Evolutionary conservation across 164 flowering plant species (phyloP).

Genomic region (Protea cynaroides): DNA sequence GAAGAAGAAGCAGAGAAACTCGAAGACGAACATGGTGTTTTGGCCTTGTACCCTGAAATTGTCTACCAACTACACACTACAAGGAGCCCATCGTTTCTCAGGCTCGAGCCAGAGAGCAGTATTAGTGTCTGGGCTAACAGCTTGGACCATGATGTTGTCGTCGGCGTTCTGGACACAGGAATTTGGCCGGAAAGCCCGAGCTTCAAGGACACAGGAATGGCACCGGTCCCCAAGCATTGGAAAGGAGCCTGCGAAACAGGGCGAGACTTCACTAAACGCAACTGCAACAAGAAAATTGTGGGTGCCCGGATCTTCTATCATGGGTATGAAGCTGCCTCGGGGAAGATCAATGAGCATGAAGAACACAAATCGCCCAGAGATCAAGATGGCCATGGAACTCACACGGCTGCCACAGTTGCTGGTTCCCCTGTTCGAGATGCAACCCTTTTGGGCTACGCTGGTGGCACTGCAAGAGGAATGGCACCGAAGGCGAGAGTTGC

Average conservation of each 20-base stretch:
- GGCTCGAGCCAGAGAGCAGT: slow-evolving; percentile 41
- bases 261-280: slow-evolving; percentile 27
- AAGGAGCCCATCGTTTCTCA: slow-evolving; percentile 75
- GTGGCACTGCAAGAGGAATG: slow-evolving; percentile 62
- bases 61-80: slow-evolving; percentile 77
- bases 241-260: slow-evolving; percentile 50
- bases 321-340: slow-evolving; percentile 59
- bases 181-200: slow-evolving; percentile 69
- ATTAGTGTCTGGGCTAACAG: slow-evolving; percentile 25
- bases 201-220: slow-evolving; percentile 51
- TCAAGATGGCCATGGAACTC: slow-evolving; percentile 77
- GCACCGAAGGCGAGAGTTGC: slow-evolving; percentile 54
- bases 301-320: slow-evolving; percentile 56
- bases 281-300: slow-evolving; percentile 53
- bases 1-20: slow-evolving; percentile 51
- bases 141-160: slow-evolving; percentile 39
- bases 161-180: slow-evolving; percentile 66
- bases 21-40: slow-evolving; percentile 43
- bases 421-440: slow-evolving; percentile 59
- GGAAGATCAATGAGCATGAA: slow-evolving; percentile 40
- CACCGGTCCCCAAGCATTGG: slow-evolving; percentile 40
- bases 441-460: slow-evolving; percentile 51
- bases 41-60: slow-evolving; percentile 50
- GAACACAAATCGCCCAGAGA: slow-evolving; percentile 68
- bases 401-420: slow-evolving; percentile 70